Conservation (phyloP, 2,329 filamentous ascomycete species). For the Venturia oleaginea region DNA sequence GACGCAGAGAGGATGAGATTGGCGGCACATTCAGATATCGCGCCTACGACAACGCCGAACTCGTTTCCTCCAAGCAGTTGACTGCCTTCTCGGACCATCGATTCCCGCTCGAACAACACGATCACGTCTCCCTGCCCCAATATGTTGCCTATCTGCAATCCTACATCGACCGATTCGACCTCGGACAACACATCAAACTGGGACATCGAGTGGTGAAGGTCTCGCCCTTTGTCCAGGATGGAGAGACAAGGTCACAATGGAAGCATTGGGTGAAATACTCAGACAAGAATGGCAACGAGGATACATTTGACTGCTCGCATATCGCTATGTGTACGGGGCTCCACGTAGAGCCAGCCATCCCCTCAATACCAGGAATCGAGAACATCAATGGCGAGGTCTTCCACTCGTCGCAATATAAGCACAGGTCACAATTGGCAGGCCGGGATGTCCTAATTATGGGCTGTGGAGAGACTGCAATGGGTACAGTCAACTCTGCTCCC, state of each 20-base stretch:
- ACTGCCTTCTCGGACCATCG: slow-evolving; percentile 44
- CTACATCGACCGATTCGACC: slow-evolving; percentile 23
- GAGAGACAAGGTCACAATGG: slow-evolving; percentile 18
- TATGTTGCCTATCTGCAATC: slow-evolving; percentile 25
- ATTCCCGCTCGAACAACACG: slow-evolving; percentile 30
- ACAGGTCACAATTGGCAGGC: slow-evolving; percentile 21
- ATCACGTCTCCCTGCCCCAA: slow-evolving; percentile 25
- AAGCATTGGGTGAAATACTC: slow-evolving; percentile 24
- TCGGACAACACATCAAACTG: slow-evolving; percentile 22
- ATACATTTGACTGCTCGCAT: slow-evolving; percentile 23
- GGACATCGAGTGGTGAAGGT: slow-evolving; percentile 22
- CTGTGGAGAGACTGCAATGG: slow-evolving; percentile 27
- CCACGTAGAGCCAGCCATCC: slow-evolving; percentile 25
- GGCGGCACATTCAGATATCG: slow-evolving; percentile 42
- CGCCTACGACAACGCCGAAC: slow-evolving; percentile 42
- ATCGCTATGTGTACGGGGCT: slow-evolving; percentile 25
- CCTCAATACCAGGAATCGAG: slow-evolving; percentile 23
- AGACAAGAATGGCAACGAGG: slow-evolving; percentile 16
- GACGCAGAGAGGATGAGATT: slow-evolving; percentile 29
- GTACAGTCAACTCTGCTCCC: slow-evolving; percentile 17
- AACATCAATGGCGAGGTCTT: slow-evolving; percentile 20
- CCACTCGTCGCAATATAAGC: slow-evolving; percentile 25
- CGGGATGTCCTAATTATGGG: slow-evolving; percentile 24
- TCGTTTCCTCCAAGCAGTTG: slow-evolving; percentile 43
- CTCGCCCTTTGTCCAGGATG: slow-evolving; percentile 15